Conservation (phyloP, 1,284 basidiomycete species). For the Xerocomus minutiporus region DNA sequence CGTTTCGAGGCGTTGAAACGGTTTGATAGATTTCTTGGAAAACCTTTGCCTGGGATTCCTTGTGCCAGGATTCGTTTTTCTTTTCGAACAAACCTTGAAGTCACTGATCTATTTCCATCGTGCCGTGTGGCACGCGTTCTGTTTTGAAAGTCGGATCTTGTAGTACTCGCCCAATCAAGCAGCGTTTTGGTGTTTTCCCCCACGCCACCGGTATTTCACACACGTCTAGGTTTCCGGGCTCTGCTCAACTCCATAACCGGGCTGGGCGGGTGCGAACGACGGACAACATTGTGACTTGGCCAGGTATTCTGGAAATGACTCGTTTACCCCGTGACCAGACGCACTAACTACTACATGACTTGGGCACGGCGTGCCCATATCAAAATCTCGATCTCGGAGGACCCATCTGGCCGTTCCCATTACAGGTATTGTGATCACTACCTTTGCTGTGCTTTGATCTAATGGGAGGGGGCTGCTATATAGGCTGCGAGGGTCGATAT, state of each 20-base stretch:
- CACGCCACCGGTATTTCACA: conserved; percentile 13
- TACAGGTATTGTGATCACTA: neutral
- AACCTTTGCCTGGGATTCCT: neutral
- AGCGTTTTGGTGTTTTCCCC: neutral
- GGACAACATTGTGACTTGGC: neutral
- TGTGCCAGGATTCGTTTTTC: neutral
- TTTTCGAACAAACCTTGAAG: neutral
- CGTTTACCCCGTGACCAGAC: neutral
- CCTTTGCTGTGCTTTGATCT: conserved; percentile 23
- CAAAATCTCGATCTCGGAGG: conserved; percentile 1
- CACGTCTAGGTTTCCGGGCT: conserved; percentile 3
- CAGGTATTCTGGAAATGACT: neutral
- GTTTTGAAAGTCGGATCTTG: neutral
- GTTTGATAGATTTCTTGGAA: neutral
- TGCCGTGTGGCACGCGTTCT: neutral
- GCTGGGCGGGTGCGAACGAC: neutral
- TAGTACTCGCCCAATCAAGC: conserved; percentile 5
- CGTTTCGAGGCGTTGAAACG: neutral
- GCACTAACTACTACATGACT: neutral
- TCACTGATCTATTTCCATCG: neutral
- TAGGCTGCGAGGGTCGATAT: conserved; percentile 12
- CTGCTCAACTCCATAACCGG: neutral
- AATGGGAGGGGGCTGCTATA: conserved; percentile 20
- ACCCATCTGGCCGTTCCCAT: conserved; percentile 7
- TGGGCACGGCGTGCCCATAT: neutral